A percentile compares a stretch with the other conserved stretches of the same genome.
phyloP scores from a whole-genome alignment of 2,329 filamentous ascomycete species.

The Byssoonygena ceratinophila region DNA sequence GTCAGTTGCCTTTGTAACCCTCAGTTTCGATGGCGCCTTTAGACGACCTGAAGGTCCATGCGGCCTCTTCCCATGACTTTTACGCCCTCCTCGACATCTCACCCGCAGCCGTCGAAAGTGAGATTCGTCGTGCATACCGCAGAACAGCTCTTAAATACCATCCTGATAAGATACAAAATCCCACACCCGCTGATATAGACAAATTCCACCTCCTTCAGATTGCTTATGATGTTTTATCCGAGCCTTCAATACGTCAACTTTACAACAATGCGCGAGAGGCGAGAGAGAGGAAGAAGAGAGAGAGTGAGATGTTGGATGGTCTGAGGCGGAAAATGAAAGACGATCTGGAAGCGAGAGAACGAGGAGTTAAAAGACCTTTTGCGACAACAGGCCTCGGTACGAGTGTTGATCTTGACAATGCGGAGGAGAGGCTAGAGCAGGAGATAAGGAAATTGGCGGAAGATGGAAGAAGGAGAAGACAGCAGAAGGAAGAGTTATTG shows the following conservation, averaged over 20 bases:
- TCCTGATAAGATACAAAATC: slow-evolving; percentile 73
- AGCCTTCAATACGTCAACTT: slow-evolving; percentile 57
- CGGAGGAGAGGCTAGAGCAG: slow-evolving; percentile 38
- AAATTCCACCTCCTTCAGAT: slow-evolving; percentile 79
- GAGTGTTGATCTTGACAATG: slow-evolving; percentile 37
- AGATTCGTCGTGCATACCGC: slow-evolving; percentile 74
- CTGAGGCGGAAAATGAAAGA: slow-evolving; percentile 68
- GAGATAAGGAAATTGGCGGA: slow-evolving; percentile 46
- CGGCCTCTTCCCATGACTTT: slow-evolving; percentile 57
- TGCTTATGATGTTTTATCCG: slow-evolving; percentile 72
- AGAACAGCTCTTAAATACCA: slow-evolving; percentile 83
- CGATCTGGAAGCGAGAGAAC: slow-evolving; percentile 70
- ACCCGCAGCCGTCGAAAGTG: slow-evolving; percentile 54
- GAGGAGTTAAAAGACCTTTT: slow-evolving; percentile 51
- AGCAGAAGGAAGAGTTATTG: slow-evolving; percentile 38
- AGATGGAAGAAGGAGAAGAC: slow-evolving; percentile 43
- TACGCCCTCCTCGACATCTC: slow-evolving; percentile 65
- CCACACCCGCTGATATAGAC: slow-evolving; percentile 56
- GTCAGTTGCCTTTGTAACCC: not conserved
- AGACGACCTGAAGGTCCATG: slow-evolving; percentile 46
- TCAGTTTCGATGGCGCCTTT: slow-evolving; percentile 25
- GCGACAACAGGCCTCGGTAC: slow-evolving; percentile 22
- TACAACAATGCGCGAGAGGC: slow-evolving; percentile 72
- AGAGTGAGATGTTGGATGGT: slow-evolving; percentile 63
- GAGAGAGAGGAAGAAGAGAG: slow-evolving; percentile 55